These are phyloP conservation scores for Ogataea zsoltii DNA, from an alignment of 805 yeast genomes.

Conservation along the genomic window DNA sequence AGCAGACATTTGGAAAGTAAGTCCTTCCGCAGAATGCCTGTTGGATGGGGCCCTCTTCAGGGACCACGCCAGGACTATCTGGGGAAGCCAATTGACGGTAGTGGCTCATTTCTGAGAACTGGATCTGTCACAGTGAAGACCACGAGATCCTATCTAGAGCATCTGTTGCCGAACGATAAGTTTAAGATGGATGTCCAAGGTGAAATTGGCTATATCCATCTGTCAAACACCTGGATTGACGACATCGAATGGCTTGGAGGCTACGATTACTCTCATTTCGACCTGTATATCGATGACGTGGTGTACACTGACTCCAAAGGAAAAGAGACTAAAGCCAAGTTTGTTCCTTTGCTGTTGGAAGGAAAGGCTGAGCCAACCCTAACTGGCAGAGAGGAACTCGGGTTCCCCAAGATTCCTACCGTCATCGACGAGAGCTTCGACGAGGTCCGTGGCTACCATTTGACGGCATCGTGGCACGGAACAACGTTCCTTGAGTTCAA, in stretches of 20 bases:
- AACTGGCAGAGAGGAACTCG: constrained; percentile 12
- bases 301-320: constrained; percentile 13
- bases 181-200: constrained; percentile 10
- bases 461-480: constrained; percentile 13
- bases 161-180: constrained; percentile 10
- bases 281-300: constrained; percentile 10
- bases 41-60: constrained; percentile 11
- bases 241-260: constrained; percentile 16
- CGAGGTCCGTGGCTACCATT: constrained; percentile 10
- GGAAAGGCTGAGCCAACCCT: constrained; percentile 13
- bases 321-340: constrained; percentile 7
- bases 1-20: constrained; percentile 10
- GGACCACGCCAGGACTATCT: constrained; percentile 13
- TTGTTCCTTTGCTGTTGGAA: constrained; percentile 9
- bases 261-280: constrained; percentile 14
- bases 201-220: constrained; percentile 7
- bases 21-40: constrained; percentile 11
- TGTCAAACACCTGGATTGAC: constrained; percentile 13
- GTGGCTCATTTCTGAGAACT: constrained; percentile 9
- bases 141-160: constrained; percentile 10
- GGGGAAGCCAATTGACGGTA: constrained; percentile 11
- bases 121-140: constrained; percentile 10
- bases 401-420: constrained; percentile 12
- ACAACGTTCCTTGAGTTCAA: constrained; percentile 11
- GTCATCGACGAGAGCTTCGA: constrained; percentile 7